Evolutionary conservation across 768 basidiomycete genomes (phyloP).

Genomic region (Suillus occidentalis): DNA sequence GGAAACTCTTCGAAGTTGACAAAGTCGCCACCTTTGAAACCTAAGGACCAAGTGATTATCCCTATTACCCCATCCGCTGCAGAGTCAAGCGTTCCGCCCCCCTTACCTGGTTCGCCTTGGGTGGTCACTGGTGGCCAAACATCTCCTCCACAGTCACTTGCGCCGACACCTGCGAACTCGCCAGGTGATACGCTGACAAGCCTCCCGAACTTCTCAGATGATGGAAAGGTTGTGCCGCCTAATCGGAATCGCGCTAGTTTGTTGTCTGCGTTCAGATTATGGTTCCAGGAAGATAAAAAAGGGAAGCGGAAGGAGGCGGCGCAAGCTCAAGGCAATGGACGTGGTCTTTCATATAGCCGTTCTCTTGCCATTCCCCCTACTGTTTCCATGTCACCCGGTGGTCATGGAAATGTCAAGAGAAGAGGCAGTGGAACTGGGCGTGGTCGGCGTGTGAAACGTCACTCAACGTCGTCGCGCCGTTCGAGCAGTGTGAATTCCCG

Average conservation of each 20-base stretch:
- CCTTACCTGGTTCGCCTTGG: slow-evolving; percentile 69
- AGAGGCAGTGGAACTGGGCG: slow-evolving; percentile 45
- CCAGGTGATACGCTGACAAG: slow-evolving; percentile 53
- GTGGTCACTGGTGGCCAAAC: slow-evolving; percentile 53
- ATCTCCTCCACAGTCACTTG: slow-evolving; percentile 33
- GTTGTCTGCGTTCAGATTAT: slow-evolving; percentile 80
- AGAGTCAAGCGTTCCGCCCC: slow-evolving; percentile 19
- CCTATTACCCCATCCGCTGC: slow-evolving; percentile 55
- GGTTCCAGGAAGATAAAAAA: slow-evolving; percentile 92
- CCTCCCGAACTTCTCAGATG: slow-evolving; percentile 41
- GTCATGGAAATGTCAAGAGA: slow-evolving; percentile 46
- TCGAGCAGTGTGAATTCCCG: slow-evolving; percentile 92
- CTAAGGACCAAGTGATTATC: slow-evolving; percentile 42
- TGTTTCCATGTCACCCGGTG: slow-evolving; percentile 29
- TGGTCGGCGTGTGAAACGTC: slow-evolving; percentile 62
- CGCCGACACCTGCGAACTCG: slow-evolving; percentile 51
- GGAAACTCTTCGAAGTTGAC: slow-evolving; percentile 57
- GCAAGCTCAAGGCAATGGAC: slow-evolving; percentile 21
- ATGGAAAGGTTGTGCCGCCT: slow-evolving; percentile 34
- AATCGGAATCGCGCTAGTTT: slow-evolving; percentile 76
- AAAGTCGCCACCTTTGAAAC: slow-evolving; percentile 66
- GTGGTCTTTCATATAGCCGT: slow-evolving; percentile 25
- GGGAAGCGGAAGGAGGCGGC: slow-evolving; percentile 71
- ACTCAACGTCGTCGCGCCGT: slow-evolving; percentile 77
- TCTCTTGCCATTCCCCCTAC: slow-evolving; percentile 25